phyloP scores from a whole-genome alignment of 345 rosid genomes.

The Brassica juncea region DNA sequence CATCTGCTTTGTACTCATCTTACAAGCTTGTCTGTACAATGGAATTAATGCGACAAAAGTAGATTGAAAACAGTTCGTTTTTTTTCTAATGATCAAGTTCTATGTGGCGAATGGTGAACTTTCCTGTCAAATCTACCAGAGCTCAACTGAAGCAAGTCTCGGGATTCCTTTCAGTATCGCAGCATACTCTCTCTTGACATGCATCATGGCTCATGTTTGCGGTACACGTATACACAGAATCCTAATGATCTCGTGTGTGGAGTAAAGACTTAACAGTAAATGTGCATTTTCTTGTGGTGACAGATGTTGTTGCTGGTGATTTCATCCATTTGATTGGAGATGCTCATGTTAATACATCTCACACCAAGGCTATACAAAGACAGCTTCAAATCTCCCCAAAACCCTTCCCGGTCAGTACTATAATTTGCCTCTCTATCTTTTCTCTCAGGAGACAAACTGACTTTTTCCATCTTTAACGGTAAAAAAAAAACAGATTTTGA shows the following conservation, averaged over 20 bases:
- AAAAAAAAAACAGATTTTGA: constrained; percentile 57
- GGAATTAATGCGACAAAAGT: neutral
- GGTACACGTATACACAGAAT: constrained; percentile 50
- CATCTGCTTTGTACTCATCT: neutral
- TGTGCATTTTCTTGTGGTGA: neutral
- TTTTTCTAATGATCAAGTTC: constrained; percentile 51
- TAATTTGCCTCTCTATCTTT: neutral
- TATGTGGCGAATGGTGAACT: constrained; percentile 85
- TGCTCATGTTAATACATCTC: constrained; percentile 61
- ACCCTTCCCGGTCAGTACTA: constrained; percentile 79
- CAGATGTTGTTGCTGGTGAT: constrained; percentile 85
- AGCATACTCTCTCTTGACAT: constrained; percentile 80
- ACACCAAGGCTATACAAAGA: constrained; percentile 60
- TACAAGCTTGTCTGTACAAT: neutral
- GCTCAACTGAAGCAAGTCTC: constrained; percentile 81
- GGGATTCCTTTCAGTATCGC: constrained; percentile 86
- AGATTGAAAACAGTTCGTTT: neutral
- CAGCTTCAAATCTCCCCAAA: constrained; percentile 81
- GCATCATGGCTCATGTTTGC: constrained; percentile 93
- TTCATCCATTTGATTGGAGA: constrained; percentile 76
- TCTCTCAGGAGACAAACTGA: neutral
- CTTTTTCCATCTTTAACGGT: constrained; percentile 12
- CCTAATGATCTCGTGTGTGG: neutral
- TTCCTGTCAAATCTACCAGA: constrained; percentile 91
- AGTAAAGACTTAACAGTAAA: neutral